phyloP scores from a whole-genome alignment of 1,284 basidiomycete species.

The Fomitopsis schrenkii region DNA sequence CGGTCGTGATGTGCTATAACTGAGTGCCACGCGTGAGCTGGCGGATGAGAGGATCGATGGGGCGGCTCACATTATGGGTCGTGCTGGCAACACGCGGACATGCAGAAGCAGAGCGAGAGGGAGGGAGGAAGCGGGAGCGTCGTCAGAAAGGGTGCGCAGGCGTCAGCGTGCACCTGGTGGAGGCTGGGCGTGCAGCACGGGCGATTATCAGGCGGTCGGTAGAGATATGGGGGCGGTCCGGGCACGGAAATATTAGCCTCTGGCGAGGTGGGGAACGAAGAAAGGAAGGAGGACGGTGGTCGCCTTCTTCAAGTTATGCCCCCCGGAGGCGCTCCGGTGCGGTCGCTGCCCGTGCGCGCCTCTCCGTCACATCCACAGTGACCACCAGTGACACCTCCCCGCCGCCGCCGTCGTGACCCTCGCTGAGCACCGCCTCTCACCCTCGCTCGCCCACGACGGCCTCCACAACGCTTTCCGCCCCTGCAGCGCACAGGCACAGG shows the following conservation, averaged over 20 bases:
- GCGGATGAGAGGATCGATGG: not conserved
- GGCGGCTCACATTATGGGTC: not conserved
- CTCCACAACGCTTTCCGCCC: not conserved
- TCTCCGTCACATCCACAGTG: not conserved
- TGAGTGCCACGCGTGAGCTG: not conserved
- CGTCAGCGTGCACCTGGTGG: not conserved
- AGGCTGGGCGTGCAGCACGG: not conserved
- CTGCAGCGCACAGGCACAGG: not conserved
- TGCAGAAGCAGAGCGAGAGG: not conserved
- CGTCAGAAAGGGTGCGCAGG: not conserved
- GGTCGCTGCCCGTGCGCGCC: not conserved
- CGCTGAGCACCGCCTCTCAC: not conserved
- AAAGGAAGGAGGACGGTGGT: not conserved
- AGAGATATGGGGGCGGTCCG: not conserved
- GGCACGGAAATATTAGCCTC: not conserved
- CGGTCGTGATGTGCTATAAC: constrained; percentile 2
- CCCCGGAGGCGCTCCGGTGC: not conserved
- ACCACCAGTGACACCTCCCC: not conserved
- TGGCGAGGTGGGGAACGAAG: not conserved
- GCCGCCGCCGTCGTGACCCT: not conserved
- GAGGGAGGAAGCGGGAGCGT: not conserved
- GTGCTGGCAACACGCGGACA: constrained; percentile 1
- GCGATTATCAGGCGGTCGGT: constrained; percentile 2
- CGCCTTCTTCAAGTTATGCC: not conserved
- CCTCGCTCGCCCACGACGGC: not conserved